Evolutionary conservation across 2,329 filamentous ascomycete species (phyloP).

Genomic region (Pseudogymnoascus sp.): DNA sequence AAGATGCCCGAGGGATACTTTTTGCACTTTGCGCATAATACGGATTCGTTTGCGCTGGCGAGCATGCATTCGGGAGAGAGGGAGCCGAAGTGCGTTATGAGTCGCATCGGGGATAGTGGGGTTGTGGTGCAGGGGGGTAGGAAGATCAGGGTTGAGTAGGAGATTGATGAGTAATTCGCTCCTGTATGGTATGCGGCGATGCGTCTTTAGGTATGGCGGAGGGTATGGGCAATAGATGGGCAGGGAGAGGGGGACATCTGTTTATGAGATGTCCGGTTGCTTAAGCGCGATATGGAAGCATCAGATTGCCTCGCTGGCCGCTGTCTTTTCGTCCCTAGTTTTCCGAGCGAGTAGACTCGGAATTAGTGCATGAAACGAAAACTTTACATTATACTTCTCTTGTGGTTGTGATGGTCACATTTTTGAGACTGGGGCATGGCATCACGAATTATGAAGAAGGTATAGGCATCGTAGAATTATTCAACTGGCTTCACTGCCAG

Average conservation of each 20-base stretch:
- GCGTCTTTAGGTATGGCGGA: no score
- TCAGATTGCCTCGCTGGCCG: neutral
- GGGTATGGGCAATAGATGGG: neutral
- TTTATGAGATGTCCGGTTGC: neutral
- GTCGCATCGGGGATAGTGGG: slow-evolving; percentile 43
- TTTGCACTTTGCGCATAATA: slow-evolving; percentile 94
- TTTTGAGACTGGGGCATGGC: neutral
- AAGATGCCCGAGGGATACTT: slow-evolving; percentile 69
- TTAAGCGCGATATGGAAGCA: neutral
- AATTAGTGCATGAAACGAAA: neutral
- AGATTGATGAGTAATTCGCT: neutral
- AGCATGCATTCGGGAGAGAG: slow-evolving; percentile 78
- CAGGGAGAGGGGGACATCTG: neutral
- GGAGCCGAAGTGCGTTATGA: slow-evolving; percentile 79
- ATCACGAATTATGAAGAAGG: neutral
- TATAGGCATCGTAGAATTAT: neutral
- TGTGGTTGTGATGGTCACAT: neutral
- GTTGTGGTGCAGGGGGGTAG: slow-evolving; percentile 26
- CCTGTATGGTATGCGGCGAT: no score
- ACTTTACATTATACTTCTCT: neutral
- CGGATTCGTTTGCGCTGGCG: slow-evolving; percentile 77
- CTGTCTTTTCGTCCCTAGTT: neutral
- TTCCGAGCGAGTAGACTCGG: neutral
- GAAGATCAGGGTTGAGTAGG: slow-evolving; percentile 23
- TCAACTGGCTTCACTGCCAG: neutral